Conservation (phyloP, 1,284 basidiomycete genomes). For the Porphyrellus sp. region DNA sequence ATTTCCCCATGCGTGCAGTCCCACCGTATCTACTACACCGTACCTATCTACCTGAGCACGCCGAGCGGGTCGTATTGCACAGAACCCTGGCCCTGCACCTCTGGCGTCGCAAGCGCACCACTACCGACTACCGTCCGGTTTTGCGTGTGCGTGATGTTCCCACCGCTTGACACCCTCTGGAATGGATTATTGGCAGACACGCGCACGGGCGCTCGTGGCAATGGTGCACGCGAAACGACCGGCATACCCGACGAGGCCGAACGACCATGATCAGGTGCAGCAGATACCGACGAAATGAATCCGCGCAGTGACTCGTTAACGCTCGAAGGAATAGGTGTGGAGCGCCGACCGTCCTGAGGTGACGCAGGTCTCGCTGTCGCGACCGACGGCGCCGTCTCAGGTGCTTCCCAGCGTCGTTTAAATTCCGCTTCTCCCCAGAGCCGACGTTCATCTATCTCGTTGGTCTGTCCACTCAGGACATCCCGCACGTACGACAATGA, state of each 20-base stretch:
- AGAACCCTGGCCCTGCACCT: slow-evolving; percentile 24
- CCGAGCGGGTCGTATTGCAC: slow-evolving; percentile 61
- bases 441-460: slow-evolving; percentile 59
- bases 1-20: slow-evolving; percentile 24
- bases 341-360: slow-evolving; percentile 19
- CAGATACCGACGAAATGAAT: slow-evolving; percentile 22
- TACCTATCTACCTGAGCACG: slow-evolving; percentile 39
- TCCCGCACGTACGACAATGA: slow-evolving; percentile 72
- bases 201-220: slow-evolving; percentile 27
- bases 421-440: slow-evolving; percentile 56
- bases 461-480: slow-evolving; percentile 54
- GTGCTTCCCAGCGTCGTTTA: slow-evolving; percentile 31
- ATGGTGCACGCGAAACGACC: slow-evolving; percentile 27
- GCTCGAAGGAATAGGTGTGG: slow-evolving; percentile 12
- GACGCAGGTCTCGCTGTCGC: slow-evolving; percentile 9
- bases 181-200: slow-evolving; percentile 32
- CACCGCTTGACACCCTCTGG: slow-evolving; percentile 22
- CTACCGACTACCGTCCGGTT: slow-evolving; percentile 28
- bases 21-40: not conserved
- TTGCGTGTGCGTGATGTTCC: slow-evolving; percentile 2
- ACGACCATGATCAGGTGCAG: slow-evolving; percentile 54
- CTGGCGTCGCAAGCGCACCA: slow-evolving; percentile 41
- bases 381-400: slow-evolving; percentile 9
- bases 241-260: slow-evolving; percentile 45
- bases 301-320: slow-evolving; percentile 28